These are phyloP conservation scores for Phyllachora maydis DNA, from an alignment of 2,329 filamentous ascomycete species.

Conservation along the genomic window DNA sequence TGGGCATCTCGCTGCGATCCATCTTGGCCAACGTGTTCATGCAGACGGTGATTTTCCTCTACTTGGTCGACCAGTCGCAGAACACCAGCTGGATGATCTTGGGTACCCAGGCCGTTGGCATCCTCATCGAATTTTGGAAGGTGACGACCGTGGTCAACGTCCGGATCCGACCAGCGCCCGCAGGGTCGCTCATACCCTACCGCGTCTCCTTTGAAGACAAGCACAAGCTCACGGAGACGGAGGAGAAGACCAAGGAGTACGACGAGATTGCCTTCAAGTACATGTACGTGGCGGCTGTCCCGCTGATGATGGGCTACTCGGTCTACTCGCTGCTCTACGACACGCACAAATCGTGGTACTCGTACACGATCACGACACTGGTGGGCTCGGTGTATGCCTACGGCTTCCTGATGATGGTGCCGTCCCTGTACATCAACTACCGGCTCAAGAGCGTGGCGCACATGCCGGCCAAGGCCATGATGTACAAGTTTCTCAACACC, in stretches of 20 bases:
- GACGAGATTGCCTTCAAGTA: conserved; percentile 96
- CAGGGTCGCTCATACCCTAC: conserved; percentile 58
- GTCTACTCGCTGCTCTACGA: conserved; percentile 85
- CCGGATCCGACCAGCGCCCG: conserved; percentile 46
- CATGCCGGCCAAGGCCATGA: conserved; percentile 93
- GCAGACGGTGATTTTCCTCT: conserved; percentile 89
- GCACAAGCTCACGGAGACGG: conserved; percentile 82
- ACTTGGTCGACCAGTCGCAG: conserved; percentile 90
- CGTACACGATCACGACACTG: conserved; percentile 82
- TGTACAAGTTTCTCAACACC: conserved; percentile 95
- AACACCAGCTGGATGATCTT: conserved; percentile 99
- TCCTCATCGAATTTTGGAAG: conserved; percentile 62
- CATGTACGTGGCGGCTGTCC: conserved; percentile 81
- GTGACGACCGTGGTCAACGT: conserved; percentile 91
- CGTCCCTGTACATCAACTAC: conserved; percentile 96
- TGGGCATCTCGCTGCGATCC: conserved; percentile 87
- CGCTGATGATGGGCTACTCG: conserved; percentile 75
- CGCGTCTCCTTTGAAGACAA: conserved; percentile 83
- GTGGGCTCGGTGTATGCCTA: conserved; percentile 96
- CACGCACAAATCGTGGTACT: conserved; percentile 95
- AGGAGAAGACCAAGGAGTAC: conserved; percentile 97
- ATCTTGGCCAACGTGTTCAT: conserved; percentile 97
- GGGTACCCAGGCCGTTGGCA: conserved; percentile 73
- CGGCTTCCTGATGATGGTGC: conserved; percentile 98
- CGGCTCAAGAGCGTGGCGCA: conserved; percentile 86